Evolutionary conservation across 495 filamentous ascomycete genomes (phyloP).

Genomic region (Podospora fimiseda): DNA sequence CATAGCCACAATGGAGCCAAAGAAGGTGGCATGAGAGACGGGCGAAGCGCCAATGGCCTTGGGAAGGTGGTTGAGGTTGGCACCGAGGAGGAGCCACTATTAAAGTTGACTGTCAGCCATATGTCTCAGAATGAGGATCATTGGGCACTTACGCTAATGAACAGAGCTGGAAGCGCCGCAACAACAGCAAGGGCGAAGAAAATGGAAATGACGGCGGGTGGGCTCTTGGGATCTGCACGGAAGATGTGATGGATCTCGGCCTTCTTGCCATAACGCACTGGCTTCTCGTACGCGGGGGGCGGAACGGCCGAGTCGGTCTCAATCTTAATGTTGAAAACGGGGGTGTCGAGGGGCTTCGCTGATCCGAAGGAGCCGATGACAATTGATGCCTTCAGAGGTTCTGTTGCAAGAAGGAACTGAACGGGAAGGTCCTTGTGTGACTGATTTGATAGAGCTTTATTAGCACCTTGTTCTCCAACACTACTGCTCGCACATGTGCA

Average conservation of each 20-base stretch:
- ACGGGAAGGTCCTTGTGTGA: constrained; percentile 82
- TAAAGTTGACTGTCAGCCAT: too few relatives aligned
- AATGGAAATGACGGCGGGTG: constrained; percentile 74
- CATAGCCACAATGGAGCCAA: constrained; percentile 75
- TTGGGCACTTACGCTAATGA: constrained; percentile 56
- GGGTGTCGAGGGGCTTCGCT: constrained; percentile 59
- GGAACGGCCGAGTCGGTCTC: constrained; percentile 53
- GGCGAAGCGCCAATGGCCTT: constrained; percentile 68
- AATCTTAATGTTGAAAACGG: constrained; percentile 56
- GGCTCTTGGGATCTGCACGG: constrained; percentile 67
- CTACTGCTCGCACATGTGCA: not conserved
- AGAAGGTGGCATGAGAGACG: constrained; percentile 71
- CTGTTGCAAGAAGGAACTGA: constrained; percentile 63
- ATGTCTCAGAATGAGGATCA: not conserved
- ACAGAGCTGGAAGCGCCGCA: constrained; percentile 63
- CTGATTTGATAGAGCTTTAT: constrained; percentile 40
- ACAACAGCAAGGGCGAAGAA: constrained; percentile 67
- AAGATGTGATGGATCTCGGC: constrained; percentile 91
- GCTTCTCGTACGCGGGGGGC: constrained; percentile 54
- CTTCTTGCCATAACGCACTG: constrained; percentile 72
- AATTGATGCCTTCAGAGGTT: constrained; percentile 67
- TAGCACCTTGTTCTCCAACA: not conserved
- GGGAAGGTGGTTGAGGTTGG: constrained; percentile 72
- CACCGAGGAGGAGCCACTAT: constrained; percentile 76
- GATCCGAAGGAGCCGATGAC: constrained; percentile 83